Conservation (phyloP, 1,139 yeast species). For the Geotrichum candidum region DNA sequence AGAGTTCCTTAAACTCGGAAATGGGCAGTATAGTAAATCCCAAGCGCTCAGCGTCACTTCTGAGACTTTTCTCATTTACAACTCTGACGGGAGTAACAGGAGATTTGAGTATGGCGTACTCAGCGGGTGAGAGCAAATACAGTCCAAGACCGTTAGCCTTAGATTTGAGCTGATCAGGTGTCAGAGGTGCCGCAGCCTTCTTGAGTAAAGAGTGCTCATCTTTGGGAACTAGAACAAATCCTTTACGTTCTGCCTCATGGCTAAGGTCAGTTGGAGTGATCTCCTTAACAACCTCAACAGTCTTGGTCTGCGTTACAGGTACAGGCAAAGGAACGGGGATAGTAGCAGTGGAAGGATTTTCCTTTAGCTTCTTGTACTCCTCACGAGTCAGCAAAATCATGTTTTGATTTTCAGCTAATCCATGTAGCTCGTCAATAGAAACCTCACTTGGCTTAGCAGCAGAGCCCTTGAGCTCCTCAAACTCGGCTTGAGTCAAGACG, state of each 20-base stretch:
- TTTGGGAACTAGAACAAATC: slow-evolving; percentile 14
- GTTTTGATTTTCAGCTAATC: neutral
- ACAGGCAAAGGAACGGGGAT: slow-evolving; percentile 17
- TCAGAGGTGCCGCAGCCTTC: slow-evolving; percentile 14
- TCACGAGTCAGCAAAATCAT: slow-evolving; percentile 22
- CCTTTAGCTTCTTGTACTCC: slow-evolving; percentile 13
- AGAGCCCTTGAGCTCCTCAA: neutral
- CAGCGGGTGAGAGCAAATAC: slow-evolving; percentile 18
- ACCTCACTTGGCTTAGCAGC: neutral
- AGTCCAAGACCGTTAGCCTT: slow-evolving; percentile 22
- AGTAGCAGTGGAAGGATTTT: slow-evolving; percentile 1
- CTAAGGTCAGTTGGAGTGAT: slow-evolving; percentile 9
- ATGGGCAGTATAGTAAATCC: slow-evolving; percentile 31
- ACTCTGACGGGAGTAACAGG: slow-evolving; percentile 1
- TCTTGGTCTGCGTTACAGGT: neutral
- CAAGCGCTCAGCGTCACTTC: slow-evolving; percentile 14
- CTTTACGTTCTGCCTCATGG: slow-evolving; percentile 13
- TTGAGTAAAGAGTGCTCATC: slow-evolving; percentile 12
- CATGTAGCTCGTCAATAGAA: neutral
- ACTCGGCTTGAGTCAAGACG: slow-evolving; percentile 6
- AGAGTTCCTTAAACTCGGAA: slow-evolving; percentile 23
- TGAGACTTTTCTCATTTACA: slow-evolving; percentile 10
- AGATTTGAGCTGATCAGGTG: slow-evolving; percentile 24
- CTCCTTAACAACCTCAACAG: neutral
- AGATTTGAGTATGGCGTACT: slow-evolving; percentile 18